These are phyloP conservation scores for Geotrichum carabidarum DNA, from an alignment of 1,139 yeast species.

Conservation along the genomic window DNA sequence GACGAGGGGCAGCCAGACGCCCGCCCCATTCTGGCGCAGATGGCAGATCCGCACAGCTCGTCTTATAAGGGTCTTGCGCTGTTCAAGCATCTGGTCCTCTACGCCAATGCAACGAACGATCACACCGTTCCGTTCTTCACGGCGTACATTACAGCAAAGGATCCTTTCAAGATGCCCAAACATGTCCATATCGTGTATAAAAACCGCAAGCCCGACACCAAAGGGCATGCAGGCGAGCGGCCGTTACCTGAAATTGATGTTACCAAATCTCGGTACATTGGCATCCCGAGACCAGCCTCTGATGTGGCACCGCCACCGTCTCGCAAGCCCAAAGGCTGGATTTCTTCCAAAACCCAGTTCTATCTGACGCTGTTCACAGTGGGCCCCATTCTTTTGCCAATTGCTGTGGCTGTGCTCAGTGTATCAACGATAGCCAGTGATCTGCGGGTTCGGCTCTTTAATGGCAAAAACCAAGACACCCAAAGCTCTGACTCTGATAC, in stretches of 20 bases:
- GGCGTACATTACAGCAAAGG: constrained; percentile 44
- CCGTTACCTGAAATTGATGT: background rate
- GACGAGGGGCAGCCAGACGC: background rate
- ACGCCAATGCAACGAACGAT: constrained; percentile 77
- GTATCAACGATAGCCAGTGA: background rate
- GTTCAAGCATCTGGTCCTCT: constrained; percentile 54
- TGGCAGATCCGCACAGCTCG: constrained; percentile 52
- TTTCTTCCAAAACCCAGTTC: background rate
- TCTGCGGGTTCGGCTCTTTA: background rate
- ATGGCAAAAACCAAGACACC: background rate
- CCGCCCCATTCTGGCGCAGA: constrained; percentile 39
- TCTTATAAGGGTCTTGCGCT: constrained; percentile 53
- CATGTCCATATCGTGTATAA: constrained; percentile 25
- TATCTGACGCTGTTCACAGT: background rate
- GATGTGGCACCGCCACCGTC: background rate
- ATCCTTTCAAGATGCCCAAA: constrained; percentile 42
- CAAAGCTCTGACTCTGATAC: background rate
- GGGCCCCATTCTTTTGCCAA: background rate
- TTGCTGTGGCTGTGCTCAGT: background rate
- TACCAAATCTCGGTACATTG: background rate
- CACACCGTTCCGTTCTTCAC: constrained; percentile 56
- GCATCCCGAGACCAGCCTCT: background rate
- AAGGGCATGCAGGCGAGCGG: background rate
- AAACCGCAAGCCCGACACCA: background rate
- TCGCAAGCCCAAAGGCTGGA: background rate